Percentiles rank a stretch among this genome's conserved stretches.
These are phyloP conservation scores for Penstemon davidsonii DNA, from an alignment of 257 asterid species.

Conservation along the genomic window DNA sequence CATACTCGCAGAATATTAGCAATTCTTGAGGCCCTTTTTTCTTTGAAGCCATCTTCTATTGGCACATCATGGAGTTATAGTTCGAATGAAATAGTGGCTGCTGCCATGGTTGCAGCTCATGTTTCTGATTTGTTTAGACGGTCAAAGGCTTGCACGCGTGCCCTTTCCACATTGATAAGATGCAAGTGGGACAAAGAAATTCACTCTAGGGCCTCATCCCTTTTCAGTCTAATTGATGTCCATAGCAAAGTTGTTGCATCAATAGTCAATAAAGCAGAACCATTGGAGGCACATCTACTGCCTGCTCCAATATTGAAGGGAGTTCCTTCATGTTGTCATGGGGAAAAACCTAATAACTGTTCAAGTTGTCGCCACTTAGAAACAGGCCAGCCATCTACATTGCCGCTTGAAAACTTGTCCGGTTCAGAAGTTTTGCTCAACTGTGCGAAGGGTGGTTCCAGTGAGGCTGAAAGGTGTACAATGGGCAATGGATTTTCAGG, in stretches of 20 bases:
- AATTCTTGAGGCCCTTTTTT: conserved; percentile 96
- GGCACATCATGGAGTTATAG: conserved; percentile 92
- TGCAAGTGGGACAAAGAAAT: conserved; percentile 95
- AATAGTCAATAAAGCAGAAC: conserved; percentile 91
- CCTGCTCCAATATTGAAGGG: conserved; percentile 56
- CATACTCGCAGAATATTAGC: conserved; percentile 87
- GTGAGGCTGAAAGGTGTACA: conserved; percentile 41
- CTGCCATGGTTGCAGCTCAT: conserved; percentile 99
- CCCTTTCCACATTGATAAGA: conserved; percentile 73
- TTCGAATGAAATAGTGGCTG: conserved; percentile 96
- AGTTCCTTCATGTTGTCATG: conserved; percentile 50
- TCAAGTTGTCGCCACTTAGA: conserved; percentile 49
- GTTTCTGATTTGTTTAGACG: conserved; percentile 87
- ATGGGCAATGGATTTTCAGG: conserved; percentile 59
- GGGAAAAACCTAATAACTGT: conserved; percentile 50
- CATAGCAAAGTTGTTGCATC: conserved; percentile 94
- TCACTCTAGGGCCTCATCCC: conserved; percentile 84
- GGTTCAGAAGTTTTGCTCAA: conserved; percentile 40
- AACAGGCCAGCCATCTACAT: conserved; percentile 50
- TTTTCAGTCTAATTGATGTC: conserved; percentile 84
- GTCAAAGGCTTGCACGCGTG: conserved; percentile 96
- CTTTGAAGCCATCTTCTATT: conserved; percentile 90
- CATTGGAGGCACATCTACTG: conserved; percentile 81
- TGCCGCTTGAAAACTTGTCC: conserved; percentile 41
- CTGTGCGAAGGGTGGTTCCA: conserved; percentile 38